Percentiles rank a stretch among this genome's conserved stretches.
phyloP scores from a whole-genome alignment of 345 rosid species.

The Eucalyptus virginea region DNA sequence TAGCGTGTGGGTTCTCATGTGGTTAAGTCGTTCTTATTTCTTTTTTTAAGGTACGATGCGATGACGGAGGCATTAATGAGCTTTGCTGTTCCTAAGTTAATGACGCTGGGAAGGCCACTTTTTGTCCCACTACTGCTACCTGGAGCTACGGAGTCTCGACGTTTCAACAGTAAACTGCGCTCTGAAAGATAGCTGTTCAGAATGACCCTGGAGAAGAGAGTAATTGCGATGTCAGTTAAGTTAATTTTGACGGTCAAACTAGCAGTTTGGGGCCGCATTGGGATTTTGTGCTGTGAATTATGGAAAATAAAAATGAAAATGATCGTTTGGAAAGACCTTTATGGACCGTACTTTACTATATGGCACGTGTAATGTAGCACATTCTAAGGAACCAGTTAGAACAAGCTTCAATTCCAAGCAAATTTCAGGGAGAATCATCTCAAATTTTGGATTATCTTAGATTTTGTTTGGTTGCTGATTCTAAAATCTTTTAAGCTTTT shows the following conservation, averaged over 20 bases:
- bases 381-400: background rate
- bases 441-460: background rate
- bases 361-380: background rate
- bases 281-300: background rate
- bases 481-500: background rate
- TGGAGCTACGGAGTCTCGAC: background rate
- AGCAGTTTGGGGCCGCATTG: background rate
- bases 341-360: background rate
- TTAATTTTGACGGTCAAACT: background rate
- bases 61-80: background rate
- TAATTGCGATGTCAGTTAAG: background rate
- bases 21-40: background rate
- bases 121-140: background rate
- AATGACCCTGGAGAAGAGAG: background rate
- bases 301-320: background rate
- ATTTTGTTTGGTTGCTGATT: background rate
- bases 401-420: background rate
- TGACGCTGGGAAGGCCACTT: background rate
- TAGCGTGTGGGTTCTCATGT: background rate
- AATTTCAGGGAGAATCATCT: background rate
- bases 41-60: background rate
- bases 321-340: background rate
- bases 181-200: background rate
- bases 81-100: background rate
- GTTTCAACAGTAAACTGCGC: background rate